These are phyloP conservation scores for Chrysoporthe puriensis DNA, from an alignment of 2,329 filamentous ascomycete genomes.

Conservation along the genomic window DNA sequence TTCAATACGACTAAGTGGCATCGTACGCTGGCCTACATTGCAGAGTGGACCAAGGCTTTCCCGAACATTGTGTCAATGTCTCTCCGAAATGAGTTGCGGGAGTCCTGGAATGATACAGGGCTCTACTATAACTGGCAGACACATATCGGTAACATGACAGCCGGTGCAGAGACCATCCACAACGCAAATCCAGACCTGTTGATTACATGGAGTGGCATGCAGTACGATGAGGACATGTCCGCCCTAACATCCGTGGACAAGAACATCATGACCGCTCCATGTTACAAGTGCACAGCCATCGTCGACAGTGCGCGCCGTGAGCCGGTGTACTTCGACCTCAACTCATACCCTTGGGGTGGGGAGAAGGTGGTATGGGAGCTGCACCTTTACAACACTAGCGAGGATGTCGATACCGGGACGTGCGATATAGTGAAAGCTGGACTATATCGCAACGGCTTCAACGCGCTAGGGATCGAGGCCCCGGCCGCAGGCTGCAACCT, in stretches of 20 bases:
- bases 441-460: conserved; percentile 54
- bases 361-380: conserved; percentile 52
- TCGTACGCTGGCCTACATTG: conserved; percentile 56
- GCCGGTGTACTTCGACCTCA: conserved; percentile 49
- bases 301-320: conserved; percentile 48
- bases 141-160: conserved; percentile 47
- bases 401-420: conserved; percentile 48
- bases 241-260: conserved; percentile 43
- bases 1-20: conserved; percentile 58
- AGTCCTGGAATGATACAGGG: conserved; percentile 39
- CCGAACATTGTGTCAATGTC: conserved; percentile 44
- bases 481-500: conserved; percentile 44
- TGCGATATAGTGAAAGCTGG: conserved; percentile 51
- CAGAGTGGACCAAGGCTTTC: conserved; percentile 44
- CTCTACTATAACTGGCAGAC: conserved; percentile 49
- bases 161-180: conserved; percentile 47
- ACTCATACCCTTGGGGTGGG: conserved; percentile 46
- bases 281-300: conserved; percentile 46
- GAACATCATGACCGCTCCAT: conserved; percentile 44
- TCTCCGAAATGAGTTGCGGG: conserved; percentile 46
- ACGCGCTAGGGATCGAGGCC: conserved; percentile 45
- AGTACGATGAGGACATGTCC: conserved; percentile 50
- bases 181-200: conserved; percentile 47
- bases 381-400: conserved; percentile 46
- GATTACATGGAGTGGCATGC: conserved; percentile 52